These are phyloP conservation scores for Craterostigma plantagineum DNA, from an alignment of 257 asterid species.

Conservation along the genomic window DNA sequence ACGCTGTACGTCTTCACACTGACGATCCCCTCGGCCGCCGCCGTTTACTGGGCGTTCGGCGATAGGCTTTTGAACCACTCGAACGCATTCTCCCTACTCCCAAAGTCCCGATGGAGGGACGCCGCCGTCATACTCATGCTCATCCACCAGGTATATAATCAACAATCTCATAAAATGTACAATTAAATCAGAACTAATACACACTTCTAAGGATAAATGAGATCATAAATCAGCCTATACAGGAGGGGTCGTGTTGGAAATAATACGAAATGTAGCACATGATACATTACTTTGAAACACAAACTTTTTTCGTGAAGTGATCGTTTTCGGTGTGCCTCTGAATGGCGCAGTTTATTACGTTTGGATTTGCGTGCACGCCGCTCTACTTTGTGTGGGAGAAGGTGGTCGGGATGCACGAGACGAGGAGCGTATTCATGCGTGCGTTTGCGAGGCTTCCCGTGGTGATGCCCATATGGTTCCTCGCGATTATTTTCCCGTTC, in stretches of 20 bases:
- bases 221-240: too few species aligned
- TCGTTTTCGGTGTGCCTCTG: too few species aligned
- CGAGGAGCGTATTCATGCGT: conserved; percentile 12
- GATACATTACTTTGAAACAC: too few species aligned
- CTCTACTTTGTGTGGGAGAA: conserved; percentile 12
- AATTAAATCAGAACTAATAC: too few species aligned
- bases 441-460: conserved; percentile 17
- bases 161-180: too few species aligned
- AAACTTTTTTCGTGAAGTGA: too few species aligned
- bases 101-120: conserved; percentile 13
- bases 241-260: too few species aligned
- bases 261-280: too few species aligned
- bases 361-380: conserved; percentile 18
- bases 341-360: conserved; percentile 11
- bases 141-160: conserved; percentile 14
- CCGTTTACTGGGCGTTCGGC: conserved; percentile 22
- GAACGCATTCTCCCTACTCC: conserved; percentile 16
- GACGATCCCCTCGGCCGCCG: conserved; percentile 15
- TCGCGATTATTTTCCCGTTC: conserved; percentile 18
- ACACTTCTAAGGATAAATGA: too few species aligned
- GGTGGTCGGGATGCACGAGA: conserved; percentile 17
- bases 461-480: conserved; percentile 9
- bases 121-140: conserved; percentile 19
- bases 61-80: conserved; percentile 16
- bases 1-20: conserved; percentile 15